Evolutionary conservation across 1,139 yeast genomes (phyloP).

Genomic region (Lodderomyces elongisporus): DNA sequence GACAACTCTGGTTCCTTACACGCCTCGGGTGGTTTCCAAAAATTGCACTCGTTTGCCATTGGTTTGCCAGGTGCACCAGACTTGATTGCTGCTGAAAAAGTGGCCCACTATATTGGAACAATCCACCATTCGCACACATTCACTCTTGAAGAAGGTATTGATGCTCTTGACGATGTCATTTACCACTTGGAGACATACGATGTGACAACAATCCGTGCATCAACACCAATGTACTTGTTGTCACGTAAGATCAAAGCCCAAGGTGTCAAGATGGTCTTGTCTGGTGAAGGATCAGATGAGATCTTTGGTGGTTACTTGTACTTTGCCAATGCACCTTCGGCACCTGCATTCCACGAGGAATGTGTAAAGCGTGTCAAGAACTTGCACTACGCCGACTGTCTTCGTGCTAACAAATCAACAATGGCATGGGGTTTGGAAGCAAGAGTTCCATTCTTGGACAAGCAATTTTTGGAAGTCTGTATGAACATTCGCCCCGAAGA

Average conservation of each 20-base stretch:
- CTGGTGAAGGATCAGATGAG: conserved; percentile 99
- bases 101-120: conserved; percentile 91
- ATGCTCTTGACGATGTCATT: conserved; percentile 90
- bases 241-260: conserved; percentile 98
- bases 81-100: conserved; percentile 91
- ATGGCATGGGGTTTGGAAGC: conserved; percentile 99
- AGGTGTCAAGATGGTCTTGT: conserved; percentile 97
- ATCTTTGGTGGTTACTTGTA: conserved; percentile 97
- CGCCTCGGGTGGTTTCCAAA: conserved; percentile 67
- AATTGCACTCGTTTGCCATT: conserved; percentile 91
- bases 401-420: conserved; percentile 98
- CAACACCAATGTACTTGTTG: conserved; percentile 96
- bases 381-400: conserved; percentile 94
- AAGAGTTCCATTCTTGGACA: conserved; percentile 97
- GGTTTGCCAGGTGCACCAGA: conserved; percentile 99
- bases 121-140: conserved; percentile 97
- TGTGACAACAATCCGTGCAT: conserved; percentile 97
- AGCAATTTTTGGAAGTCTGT: conserved; percentile 82
- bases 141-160: conserved; percentile 93
- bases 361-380: conserved; percentile 94
- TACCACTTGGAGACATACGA: conserved; percentile 95
- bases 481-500: conserved; percentile 94
- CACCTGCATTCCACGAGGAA: conserved; percentile 90
- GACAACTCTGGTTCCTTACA: conserved; percentile 82
- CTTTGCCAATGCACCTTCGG: conserved; percentile 93